Base-by-base conservation (phyloP, 352 stramenopile species). In the Bremia lactucae region DNA sequence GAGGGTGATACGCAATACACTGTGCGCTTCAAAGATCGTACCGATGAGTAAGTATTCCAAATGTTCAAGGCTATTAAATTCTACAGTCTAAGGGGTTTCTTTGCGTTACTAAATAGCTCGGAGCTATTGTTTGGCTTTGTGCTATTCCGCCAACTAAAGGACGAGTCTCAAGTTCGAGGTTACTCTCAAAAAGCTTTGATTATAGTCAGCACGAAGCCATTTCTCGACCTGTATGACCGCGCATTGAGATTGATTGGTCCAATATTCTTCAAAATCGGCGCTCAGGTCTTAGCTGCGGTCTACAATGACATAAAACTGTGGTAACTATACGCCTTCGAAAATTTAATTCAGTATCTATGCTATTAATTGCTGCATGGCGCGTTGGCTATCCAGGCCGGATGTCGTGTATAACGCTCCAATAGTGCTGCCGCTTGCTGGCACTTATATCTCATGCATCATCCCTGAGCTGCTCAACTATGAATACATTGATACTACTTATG, bases 111-210 rank as follows among this genome's bases (percentile, higher is more conserved):
- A 46, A 21, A 52, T 36, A 65, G 54, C 14, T 31, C 23, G 21
- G 39, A 52, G 21, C 87, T 87, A 28, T 49, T 88, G 3, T 90
- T 83, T 40, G 78, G 79, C 10, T 91, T 89, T 42, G 79, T 90
- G 49, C 65, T 94, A 20, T 94, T 92, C 37, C 72, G 79, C 1
- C 79, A 91, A 42, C 72, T 81, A 38, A 83, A 82, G 36, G 82
- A 92, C 49, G 57, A 66, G 25, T 72, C 57, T 14, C 64, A 62
- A 3, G 80, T 48, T 14, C 72, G 82, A 18, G 79, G 79, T 6
- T 94, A 91, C 62, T 79, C 88, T 37, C 82, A 94, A 34, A 84
- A 85, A 36, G 67, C 82, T 16, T 49, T 94, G n/a, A 75, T 94
- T n/a, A 40, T 90, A 5, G 58, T 94, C 11, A 81, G 58, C 19